These are phyloP conservation scores for Theileria orientalis DNA, from an alignment of 169 alveolate genomes.

Conservation along the genomic window DNA sequence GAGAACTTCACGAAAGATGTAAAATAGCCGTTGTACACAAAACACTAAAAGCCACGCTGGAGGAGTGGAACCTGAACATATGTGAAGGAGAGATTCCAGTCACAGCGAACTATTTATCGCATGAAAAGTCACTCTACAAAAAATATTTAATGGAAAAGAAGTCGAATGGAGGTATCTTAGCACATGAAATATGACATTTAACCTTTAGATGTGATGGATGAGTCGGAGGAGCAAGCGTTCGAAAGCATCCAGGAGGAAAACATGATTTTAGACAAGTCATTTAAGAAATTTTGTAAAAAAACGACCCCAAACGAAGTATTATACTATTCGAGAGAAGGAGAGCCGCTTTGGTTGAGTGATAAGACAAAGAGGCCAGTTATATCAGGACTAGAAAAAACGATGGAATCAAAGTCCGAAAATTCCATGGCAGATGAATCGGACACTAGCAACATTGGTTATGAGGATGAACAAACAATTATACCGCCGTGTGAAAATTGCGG, in stretches of 20 bases:
- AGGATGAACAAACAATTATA: neutral
- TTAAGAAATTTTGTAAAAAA: constrained; percentile 48
- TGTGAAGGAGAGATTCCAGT: constrained; percentile 55
- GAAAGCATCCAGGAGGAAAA: constrained; percentile 55
- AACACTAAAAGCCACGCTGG: constrained; percentile 41
- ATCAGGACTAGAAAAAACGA: neutral
- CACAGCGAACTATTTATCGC: constrained; percentile 40
- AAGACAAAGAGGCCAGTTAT: constrained; percentile 15
- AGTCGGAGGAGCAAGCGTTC: constrained; percentile 61
- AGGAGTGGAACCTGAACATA: constrained; percentile 47
- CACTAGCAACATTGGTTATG: neutral
- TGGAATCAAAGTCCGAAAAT: neutral
- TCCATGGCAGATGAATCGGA: neutral
- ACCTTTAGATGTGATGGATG: constrained; percentile 42
- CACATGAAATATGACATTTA: neutral
- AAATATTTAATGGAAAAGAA: constrained; percentile 33
- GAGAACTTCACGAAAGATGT: constrained; percentile 57
- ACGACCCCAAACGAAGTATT: constrained; percentile 58
- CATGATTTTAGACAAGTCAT: constrained; percentile 30
- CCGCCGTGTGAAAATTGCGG: constrained; percentile 57
- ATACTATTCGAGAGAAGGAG: constrained; percentile 61
- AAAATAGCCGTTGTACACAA: constrained; percentile 48
- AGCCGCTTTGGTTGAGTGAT: constrained; percentile 64
- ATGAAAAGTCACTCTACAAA: constrained; percentile 46
- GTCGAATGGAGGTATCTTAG: constrained; percentile 23